Percentiles rank a stretch among this genome's conserved stretches.
Evolutionary conservation across 2,329 filamentous ascomycete genomes (phyloP).

Genomic region (Ceratocystis eucalypticola): DNA sequence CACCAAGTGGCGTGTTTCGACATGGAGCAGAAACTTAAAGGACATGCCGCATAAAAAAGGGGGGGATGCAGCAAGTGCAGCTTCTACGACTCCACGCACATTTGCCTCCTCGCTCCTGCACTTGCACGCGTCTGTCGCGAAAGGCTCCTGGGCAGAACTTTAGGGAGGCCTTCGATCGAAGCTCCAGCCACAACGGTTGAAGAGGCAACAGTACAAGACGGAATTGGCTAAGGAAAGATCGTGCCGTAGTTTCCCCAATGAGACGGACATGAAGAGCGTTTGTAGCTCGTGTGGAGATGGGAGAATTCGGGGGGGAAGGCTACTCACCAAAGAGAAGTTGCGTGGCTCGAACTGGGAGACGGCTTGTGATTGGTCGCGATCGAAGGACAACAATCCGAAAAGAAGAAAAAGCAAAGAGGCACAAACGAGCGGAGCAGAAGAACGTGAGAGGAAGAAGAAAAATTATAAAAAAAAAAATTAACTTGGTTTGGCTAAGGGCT

Average conservation of each 20-base stretch:
- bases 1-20: not conserved
- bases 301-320: not conserved
- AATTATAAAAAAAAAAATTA: slow-evolving; percentile 18
- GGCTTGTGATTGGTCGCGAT: slow-evolving; percentile 4
- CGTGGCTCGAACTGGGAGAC: slow-evolving; percentile 5
- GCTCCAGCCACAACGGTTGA: too few relatives aligned
- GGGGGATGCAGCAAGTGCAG: slow-evolving; percentile 10
- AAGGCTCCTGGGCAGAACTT: too few relatives aligned
- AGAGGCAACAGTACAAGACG: not conserved
- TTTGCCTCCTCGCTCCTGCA: not conserved
- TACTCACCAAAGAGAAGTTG: slow-evolving; percentile 11
- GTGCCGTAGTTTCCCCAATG: not conserved
- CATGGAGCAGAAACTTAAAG: not conserved
- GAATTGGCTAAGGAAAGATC: not conserved
- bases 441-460: slow-evolving; percentile 14
- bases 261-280: not conserved
- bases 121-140: slow-evolving; percentile 5
- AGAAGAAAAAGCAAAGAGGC: slow-evolving; percentile 5
- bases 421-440: slow-evolving; percentile 18
- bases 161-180: too few relatives aligned
- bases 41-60: slow-evolving; percentile 14
- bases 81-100: slow-evolving; percentile 7
- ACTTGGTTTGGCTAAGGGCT: slow-evolving; percentile 8
- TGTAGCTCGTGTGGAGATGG: too few relatives aligned
- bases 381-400: slow-evolving; percentile 4